Conservation (phyloP, 1,284 basidiomycete genomes). For the Takashimella koratensis region DNA sequence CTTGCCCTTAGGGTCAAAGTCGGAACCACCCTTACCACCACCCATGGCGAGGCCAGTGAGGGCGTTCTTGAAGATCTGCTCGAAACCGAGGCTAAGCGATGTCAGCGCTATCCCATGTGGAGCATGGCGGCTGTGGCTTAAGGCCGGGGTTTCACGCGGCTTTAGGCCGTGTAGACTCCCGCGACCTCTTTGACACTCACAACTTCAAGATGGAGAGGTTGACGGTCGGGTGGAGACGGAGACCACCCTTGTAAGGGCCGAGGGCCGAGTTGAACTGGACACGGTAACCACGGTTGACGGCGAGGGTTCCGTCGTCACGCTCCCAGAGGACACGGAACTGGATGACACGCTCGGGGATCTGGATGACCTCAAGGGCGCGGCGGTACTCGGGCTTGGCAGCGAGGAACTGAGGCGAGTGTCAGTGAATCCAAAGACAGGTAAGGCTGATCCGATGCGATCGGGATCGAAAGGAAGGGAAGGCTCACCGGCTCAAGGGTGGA, state of each 20-base stretch:
- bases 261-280: slow-evolving; percentile 80
- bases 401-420: slow-evolving; percentile 54
- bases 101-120: slow-evolving; percentile 4
- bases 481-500: slow-evolving; percentile 57
- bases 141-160: too few relatives aligned
- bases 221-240: slow-evolving; percentile 74
- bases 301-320: slow-evolving; percentile 63
- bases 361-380: slow-evolving; percentile 64
- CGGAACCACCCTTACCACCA: slow-evolving; percentile 66
- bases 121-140: too few relatives aligned
- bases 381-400: slow-evolving; percentile 66
- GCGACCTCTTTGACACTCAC: slow-evolving; percentile 20
- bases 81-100: slow-evolving; percentile 63
- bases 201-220: slow-evolving; percentile 82
- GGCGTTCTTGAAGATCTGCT: slow-evolving; percentile 80
- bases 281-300: slow-evolving; percentile 72
- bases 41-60: slow-evolving; percentile 74
- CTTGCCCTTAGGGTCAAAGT: slow-evolving; percentile 81
- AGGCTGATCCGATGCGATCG: too few relatives aligned
- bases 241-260: slow-evolving; percentile 78
- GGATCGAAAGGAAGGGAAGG: too few relatives aligned
- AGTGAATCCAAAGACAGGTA: background rate
- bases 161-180: too few relatives aligned
- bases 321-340: slow-evolving; percentile 79
- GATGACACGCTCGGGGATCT: slow-evolving; percentile 69